Percentiles rank a stretch among this genome's conserved stretches.
Conservation (phyloP, 2,329 filamentous ascomycete genomes). For the Aureobasidium sp. region DNA sequence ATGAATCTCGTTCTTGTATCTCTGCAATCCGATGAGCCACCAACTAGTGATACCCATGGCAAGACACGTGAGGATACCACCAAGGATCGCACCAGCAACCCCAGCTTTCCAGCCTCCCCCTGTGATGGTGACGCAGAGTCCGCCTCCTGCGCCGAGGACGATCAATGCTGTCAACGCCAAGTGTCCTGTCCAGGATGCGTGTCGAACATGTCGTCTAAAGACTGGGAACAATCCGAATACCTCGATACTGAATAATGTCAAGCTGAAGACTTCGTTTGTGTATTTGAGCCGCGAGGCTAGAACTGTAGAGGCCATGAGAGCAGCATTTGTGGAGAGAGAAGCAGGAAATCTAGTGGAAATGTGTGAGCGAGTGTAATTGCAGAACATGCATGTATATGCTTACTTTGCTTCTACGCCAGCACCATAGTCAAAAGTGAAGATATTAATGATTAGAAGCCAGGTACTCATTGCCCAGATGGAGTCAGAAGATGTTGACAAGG, state of each 20-base stretch:
- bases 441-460: constrained; percentile 88
- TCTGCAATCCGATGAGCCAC: constrained; percentile 95
- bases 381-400: constrained; percentile 17
- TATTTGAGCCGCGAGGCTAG: constrained; percentile 81
- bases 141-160: constrained; percentile 71
- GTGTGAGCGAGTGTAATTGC: background rate
- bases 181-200: constrained; percentile 76
- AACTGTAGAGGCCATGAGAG: constrained; percentile 92
- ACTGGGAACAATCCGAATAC: constrained; percentile 98
- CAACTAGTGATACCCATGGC: constrained; percentile 91
- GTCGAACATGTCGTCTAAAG: constrained; percentile 79
- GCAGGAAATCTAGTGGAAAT: constrained; percentile 48
- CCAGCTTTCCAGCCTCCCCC: constrained; percentile 49
- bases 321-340: constrained; percentile 85
- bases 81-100: constrained; percentile 67
- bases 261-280: constrained; percentile 88
- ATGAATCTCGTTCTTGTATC: constrained; percentile 98
- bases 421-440: constrained; percentile 97
- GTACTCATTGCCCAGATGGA: constrained; percentile 97
- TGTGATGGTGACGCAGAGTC: constrained; percentile 58
- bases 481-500: constrained; percentile 82
- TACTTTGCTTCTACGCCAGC: constrained; percentile 52
- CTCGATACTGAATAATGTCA: constrained; percentile 94
- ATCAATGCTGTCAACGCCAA: constrained; percentile 67
- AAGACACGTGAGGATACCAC: constrained; percentile 64